phyloP scores from a whole-genome alignment of 2,329 filamentous ascomycete species.

The Cadophora malorum region DNA sequence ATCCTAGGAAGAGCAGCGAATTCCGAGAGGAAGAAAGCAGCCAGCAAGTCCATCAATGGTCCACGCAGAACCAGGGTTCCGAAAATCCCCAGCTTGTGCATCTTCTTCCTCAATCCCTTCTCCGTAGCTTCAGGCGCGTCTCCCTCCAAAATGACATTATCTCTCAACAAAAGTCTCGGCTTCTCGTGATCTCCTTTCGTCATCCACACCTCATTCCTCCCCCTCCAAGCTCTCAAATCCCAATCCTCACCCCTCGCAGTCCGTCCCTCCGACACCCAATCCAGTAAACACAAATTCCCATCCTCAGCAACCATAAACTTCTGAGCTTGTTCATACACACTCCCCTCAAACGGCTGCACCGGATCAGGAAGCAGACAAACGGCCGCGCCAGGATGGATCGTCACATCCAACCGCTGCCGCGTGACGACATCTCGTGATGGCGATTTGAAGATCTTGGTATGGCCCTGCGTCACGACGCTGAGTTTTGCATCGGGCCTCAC shows the following conservation, averaged over 20 bases:
- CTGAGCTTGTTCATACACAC: slow-evolving; percentile 85
- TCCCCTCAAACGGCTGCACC: slow-evolving; percentile 86
- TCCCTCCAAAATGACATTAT: slow-evolving; percentile 78
- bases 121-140: slow-evolving; percentile 51
- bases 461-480: slow-evolving; percentile 73
- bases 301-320: slow-evolving; percentile 67
- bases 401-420: slow-evolving; percentile 60
- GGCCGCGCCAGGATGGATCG: slow-evolving; percentile 57
- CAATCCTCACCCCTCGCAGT: slow-evolving; percentile 87
- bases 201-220: slow-evolving; percentile 86
- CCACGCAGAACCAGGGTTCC: slow-evolving; percentile 87
- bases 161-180: slow-evolving; percentile 76
- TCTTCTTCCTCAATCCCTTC: slow-evolving; percentile 59
- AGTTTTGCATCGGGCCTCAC: slow-evolving; percentile 71
- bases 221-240: slow-evolving; percentile 80
- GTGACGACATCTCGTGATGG: slow-evolving; percentile 60
- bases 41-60: slow-evolving; percentile 67
- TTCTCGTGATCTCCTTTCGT: slow-evolving; percentile 48
- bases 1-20: slow-evolving; percentile 82
- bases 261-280: slow-evolving; percentile 94
- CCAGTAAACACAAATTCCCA: slow-evolving; percentile 78
- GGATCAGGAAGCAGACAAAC: slow-evolving; percentile 84
- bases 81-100: slow-evolving; percentile 78
- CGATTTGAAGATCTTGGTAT: slow-evolving; percentile 96
- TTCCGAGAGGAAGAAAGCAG: slow-evolving; percentile 77